These are phyloP conservation scores for Talaromyces sp. DNA, from an alignment of 2,329 filamentous ascomycete genomes.

Conservation along the genomic window DNA sequence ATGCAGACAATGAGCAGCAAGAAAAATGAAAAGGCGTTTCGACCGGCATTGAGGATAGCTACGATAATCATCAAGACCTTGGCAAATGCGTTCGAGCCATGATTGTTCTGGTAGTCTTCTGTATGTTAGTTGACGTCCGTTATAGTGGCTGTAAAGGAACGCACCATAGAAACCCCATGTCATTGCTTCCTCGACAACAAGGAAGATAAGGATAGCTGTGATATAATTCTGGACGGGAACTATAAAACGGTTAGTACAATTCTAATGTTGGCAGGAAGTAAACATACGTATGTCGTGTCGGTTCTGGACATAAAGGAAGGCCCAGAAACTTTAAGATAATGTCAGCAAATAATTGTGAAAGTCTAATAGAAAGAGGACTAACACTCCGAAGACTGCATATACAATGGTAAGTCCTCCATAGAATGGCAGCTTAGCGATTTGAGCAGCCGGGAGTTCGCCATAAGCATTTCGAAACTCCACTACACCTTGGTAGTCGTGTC, in stretches of 20 bases:
- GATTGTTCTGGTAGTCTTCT: slow-evolving; percentile 82
- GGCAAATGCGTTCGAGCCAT: slow-evolving; percentile 76
- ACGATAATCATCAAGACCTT: slow-evolving; percentile 87
- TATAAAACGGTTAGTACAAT: slow-evolving; percentile 30
- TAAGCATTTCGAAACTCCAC: slow-evolving; percentile 95
- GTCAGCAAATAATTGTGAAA: slow-evolving; percentile 21
- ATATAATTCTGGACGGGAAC: slow-evolving; percentile 99
- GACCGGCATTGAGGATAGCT: slow-evolving; percentile 85
- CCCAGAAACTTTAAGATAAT: slow-evolving; percentile 67
- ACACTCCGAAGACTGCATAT: slow-evolving; percentile 79
- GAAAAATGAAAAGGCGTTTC: slow-evolving; percentile 99
- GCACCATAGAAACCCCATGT: slow-evolving; percentile 95
- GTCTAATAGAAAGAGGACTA: slow-evolving; percentile 31
- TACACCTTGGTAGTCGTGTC: slow-evolving; percentile 69
- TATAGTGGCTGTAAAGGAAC: slow-evolving; percentile 20
- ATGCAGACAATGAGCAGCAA: slow-evolving; percentile 96
- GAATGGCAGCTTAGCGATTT: slow-evolving; percentile 95
- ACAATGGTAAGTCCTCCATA: slow-evolving; percentile 92
- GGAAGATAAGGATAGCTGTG: slow-evolving; percentile 89
- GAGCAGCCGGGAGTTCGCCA: slow-evolving; percentile 88
- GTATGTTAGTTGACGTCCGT: slow-evolving; percentile 32
- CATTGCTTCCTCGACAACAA: slow-evolving; percentile 94
- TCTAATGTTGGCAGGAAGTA: neutral
- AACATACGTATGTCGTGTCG: slow-evolving; percentile 74
- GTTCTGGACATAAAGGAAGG: slow-evolving; percentile 91